Evolutionary conservation across 352 stramenopile genomes (phyloP).

Genomic region (Pelagophyceae sp.): DNA sequence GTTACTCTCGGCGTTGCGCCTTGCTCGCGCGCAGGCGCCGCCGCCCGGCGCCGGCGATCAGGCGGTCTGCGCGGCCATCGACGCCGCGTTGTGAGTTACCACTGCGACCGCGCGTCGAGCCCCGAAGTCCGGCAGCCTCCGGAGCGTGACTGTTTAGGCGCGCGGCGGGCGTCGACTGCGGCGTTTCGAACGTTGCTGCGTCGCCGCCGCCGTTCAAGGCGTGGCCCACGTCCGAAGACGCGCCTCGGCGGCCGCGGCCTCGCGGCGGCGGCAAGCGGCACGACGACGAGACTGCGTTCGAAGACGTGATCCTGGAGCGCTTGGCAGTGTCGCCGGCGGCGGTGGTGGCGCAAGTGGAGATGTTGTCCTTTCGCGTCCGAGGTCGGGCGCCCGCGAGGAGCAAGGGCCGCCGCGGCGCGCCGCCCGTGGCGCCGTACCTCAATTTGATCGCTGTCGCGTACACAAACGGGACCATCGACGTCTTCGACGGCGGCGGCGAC

Average conservation of each 20-base stretch:
- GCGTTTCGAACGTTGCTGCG: background rate
- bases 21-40: background rate
- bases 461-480: background rate
- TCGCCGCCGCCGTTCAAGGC: background rate
- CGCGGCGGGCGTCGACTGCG: background rate
- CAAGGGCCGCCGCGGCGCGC: too few relatives aligned
- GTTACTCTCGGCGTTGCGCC: background rate
- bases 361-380: background rate
- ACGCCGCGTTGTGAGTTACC: background rate
- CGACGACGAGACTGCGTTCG: background rate
- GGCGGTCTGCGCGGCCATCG: background rate
- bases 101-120: too few relatives aligned
- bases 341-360: background rate
- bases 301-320: background rate
- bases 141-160: too few relatives aligned
- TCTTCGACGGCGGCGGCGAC: background rate
- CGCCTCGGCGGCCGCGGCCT: background rate
- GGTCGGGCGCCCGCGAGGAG: too few relatives aligned
- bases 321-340: background rate
- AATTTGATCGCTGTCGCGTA: background rate
- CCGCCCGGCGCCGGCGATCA: background rate
- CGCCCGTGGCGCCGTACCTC: background rate
- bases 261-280: background rate
- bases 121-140: too few relatives aligned
- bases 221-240: background rate